A percentile compares a stretch with the other conserved stretches of the same genome.
Conservation (phyloP, 371 early-diverging fungal species). For the Cokeromyces recurvatus region DNA sequence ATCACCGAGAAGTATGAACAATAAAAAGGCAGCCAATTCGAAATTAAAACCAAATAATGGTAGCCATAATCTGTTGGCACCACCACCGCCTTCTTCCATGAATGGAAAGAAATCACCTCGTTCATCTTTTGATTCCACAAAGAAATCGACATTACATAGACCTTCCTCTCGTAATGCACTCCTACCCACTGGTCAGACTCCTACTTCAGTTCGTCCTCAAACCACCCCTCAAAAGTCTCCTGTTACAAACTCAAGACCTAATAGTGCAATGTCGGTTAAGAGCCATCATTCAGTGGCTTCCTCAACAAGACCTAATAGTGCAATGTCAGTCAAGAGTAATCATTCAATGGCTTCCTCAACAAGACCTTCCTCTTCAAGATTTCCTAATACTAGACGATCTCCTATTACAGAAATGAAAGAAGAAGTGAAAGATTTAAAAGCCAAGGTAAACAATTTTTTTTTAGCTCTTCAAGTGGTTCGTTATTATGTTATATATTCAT, state of each 20-base stretch:
- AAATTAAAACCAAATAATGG: constrained; percentile 1
- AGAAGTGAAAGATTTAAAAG: constrained; percentile 24
- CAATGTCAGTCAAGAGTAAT: constrained; percentile 4
- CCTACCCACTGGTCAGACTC: constrained; percentile 2
- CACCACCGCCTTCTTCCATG: constrained; percentile 8
- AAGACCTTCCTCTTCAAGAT: constrained; percentile 8
- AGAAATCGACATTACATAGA: constrained; percentile 3
- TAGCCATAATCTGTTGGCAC: too few relatives aligned
- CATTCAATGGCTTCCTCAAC: constrained; percentile 1
- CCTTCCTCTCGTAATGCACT: constrained; percentile 13
- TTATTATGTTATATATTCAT: too few relatives aligned
- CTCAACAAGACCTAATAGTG: constrained; percentile 13
- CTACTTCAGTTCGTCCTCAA: constrained; percentile 7
- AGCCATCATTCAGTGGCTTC: not conserved
- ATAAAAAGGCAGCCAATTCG: constrained; percentile 9
- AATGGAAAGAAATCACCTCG: constrained; percentile 8
- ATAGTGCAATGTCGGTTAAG: not conserved
- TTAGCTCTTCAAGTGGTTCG: too few relatives aligned
- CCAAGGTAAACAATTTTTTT: constrained; percentile 14
- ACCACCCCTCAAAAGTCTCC: constrained; percentile 2
- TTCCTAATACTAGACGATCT: not conserved
- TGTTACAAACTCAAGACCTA: not conserved
- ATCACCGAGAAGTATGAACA: constrained; percentile 10
- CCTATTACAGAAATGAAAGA: constrained; percentile 27
- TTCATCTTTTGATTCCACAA: constrained; percentile 9